phyloP scores from a whole-genome alignment of 805 yeast species.

The Metschnikowia kunwiensis region DNA sequence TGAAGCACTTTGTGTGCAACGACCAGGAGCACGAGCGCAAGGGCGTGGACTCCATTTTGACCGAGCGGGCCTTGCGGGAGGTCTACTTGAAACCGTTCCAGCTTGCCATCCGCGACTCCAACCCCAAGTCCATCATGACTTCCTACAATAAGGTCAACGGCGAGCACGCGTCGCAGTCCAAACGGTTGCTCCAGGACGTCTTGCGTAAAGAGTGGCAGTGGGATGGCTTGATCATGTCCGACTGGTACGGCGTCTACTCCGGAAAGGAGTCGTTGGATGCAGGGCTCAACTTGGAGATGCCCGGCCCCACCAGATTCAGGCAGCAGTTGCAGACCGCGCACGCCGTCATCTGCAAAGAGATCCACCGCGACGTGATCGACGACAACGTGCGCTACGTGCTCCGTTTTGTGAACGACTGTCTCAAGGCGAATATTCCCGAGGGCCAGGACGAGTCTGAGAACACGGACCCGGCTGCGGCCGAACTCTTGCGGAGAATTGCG shows the following conservation, averaged over 20 bases:
- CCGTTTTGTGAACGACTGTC: slow-evolving; percentile 43
- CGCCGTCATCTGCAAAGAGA: slow-evolving; percentile 40
- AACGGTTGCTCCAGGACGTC: slow-evolving; percentile 41
- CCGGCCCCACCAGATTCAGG: slow-evolving; percentile 55
- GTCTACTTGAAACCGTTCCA: slow-evolving; percentile 63
- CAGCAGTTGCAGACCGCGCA: slow-evolving; percentile 39
- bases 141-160: slow-evolving; percentile 65
- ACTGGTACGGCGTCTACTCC: slow-evolving; percentile 61
- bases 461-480: slow-evolving; percentile 15
- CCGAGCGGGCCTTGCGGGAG: slow-evolving; percentile 64
- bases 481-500: slow-evolving; percentile 13
- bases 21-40: slow-evolving; percentile 58
- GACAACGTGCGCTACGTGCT: slow-evolving; percentile 48
- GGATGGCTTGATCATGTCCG: slow-evolving; percentile 57
- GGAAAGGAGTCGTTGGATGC: slow-evolving; percentile 45
- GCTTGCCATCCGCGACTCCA: slow-evolving; percentile 49
- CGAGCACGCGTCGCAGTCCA: slow-evolving; percentile 49
- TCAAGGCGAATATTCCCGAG: slow-evolving; percentile 38
- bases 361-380: slow-evolving; percentile 42
- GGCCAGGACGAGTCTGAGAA: slow-evolving; percentile 29
- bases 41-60: slow-evolving; percentile 45
- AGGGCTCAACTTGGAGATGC: slow-evolving; percentile 66
- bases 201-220: slow-evolving; percentile 56
- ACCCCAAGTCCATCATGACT: slow-evolving; percentile 59
- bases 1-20: slow-evolving; percentile 63